phyloP scores from a whole-genome alignment of 768 basidiomycete species.

The Tephrocybe sp. region DNA sequence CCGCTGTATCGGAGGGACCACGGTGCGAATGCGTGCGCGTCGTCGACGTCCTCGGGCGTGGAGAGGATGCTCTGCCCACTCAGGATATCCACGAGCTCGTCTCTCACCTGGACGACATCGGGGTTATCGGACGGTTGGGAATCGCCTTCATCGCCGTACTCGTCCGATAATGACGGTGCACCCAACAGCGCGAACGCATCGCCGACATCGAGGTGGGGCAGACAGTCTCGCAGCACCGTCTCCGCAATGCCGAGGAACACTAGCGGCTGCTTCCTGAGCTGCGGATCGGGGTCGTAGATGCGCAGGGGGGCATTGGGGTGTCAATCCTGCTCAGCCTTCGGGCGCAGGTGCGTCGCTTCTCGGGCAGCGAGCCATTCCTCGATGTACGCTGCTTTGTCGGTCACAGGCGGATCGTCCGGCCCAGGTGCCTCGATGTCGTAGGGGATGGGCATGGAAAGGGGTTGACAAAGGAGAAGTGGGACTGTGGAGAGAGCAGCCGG shows the following conservation, averaged over 20 bases:
- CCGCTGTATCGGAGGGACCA: slow-evolving; percentile 93
- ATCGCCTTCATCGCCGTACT: slow-evolving; percentile 35
- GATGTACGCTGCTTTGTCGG: slow-evolving; percentile 62
- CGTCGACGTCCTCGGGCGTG: slow-evolving; percentile 26
- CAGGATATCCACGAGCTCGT: slow-evolving; percentile 80
- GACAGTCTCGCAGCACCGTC: slow-evolving; percentile 66
- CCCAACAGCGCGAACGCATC: slow-evolving; percentile 76
- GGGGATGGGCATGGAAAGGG: slow-evolving; percentile 87
- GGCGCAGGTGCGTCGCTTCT: slow-evolving; percentile 50
- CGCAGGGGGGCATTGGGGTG: slow-evolving; percentile 23
- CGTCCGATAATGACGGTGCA: slow-evolving; percentile 49
- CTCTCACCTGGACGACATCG: slow-evolving; percentile 46
- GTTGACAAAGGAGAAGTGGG: slow-evolving; percentile 80
- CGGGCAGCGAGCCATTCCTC: slow-evolving; percentile 74
- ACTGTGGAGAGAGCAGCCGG: slow-evolving; percentile 53
- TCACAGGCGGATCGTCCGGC: slow-evolving; percentile 37
- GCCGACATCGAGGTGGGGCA: slow-evolving; percentile 86
- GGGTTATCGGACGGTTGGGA: slow-evolving; percentile 27
- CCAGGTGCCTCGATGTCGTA: slow-evolving; percentile 64
- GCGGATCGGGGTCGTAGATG: slow-evolving; percentile 43
- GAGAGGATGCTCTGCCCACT: slow-evolving; percentile 76
- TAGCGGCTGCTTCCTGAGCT: slow-evolving; percentile 48
- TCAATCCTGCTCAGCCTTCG: slow-evolving; percentile 8
- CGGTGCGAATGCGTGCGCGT: slow-evolving; percentile 51
- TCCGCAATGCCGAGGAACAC: slow-evolving; percentile 74